Base-by-base conservation (phyloP, 2,329 filamentous ascomycete genomes). In the Diaporthe amygdali region DNA sequence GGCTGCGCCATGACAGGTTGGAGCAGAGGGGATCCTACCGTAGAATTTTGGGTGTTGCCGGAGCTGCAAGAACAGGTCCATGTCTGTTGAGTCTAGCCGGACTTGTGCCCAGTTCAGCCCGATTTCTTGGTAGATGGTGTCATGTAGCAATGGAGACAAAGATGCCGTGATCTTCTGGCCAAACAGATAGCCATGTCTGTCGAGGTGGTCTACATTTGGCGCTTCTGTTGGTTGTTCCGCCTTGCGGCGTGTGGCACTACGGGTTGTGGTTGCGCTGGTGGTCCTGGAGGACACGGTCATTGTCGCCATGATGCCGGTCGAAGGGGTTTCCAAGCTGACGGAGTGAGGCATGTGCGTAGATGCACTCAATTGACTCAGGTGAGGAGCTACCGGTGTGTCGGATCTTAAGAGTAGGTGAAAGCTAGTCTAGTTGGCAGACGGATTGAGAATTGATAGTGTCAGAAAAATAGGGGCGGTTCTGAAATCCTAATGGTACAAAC, bases 31-130 rank as follows among this genome's bases (percentile, higher is more conserved):
- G 10, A 27, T 74, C 82, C 51, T 81, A 87, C 90, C 91, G 77
- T 91, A 92, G 79, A 91, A 92, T 74, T 86, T 83, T 20, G 88
- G 86, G 74, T 91, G 82, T 71, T 85, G 83, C 41, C 89, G 84
- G 9, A 92, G 81, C 25, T 82, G 74, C 27, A 89, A 77, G 75
- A 89, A 90, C 27, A 80, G 76, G 9, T 80, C 72, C 74, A 89
- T 84, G 74, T 87, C 83, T 37, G 80, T 80, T 3, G 87, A 88
- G 73, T 90, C 88, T 32, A 89, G 83, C 15, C 87, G 82, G 39
- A 84, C 76, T 74, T 89, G 87, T 69, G 81, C 83, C 85, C 88
- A 89, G 47, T 83, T 81, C 61, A 89, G 79, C 7, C 81, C 81
- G 2, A 89, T 80, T 9, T 84, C 78, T n/a, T 81, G 74, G 80